Evolutionary conservation across 1,284 basidiomycete genomes (phyloP).

Genomic region (Heterobasidion occidentale): DNA sequence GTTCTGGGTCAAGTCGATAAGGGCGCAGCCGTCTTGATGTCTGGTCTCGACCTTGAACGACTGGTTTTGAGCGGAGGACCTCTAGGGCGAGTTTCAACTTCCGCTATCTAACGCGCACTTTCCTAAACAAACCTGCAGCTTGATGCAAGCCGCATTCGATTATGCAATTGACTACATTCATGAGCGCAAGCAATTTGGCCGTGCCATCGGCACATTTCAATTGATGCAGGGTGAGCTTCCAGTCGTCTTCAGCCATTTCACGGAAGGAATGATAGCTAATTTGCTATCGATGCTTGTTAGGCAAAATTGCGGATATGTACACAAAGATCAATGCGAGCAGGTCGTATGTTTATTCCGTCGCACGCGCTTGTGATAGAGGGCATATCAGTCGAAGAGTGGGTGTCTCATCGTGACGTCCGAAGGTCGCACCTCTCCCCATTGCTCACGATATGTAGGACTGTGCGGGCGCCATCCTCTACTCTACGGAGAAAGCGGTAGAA

Average conservation of each 20-base stretch:
- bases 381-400: slow-evolving; percentile 75
- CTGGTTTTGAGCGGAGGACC: slow-evolving; percentile 88
- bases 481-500: slow-evolving; percentile 84
- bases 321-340: slow-evolving; percentile 86
- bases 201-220: slow-evolving; percentile 87
- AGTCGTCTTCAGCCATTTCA: not conserved
- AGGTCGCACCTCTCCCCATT: not conserved
- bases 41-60: slow-evolving; percentile 87
- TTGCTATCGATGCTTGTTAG: slow-evolving; percentile 24
- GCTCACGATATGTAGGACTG: slow-evolving; percentile 57
- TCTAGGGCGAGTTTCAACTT: slow-evolving; percentile 37
- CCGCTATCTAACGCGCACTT: slow-evolving; percentile 1
- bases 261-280: not conserved
- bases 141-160: slow-evolving; percentile 95
- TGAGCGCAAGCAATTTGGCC: slow-evolving; percentile 85
- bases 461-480: slow-evolving; percentile 87
- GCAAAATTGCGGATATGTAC: slow-evolving; percentile 90
- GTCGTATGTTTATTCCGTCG: slow-evolving; percentile 91
- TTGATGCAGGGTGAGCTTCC: slow-evolving; percentile 77
- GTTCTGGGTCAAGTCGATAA: slow-evolving; percentile 76
- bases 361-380: slow-evolving; percentile 79
- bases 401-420: slow-evolving; percentile 8
- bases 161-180: slow-evolving; percentile 85
- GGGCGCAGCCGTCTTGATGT: slow-evolving; percentile 89
- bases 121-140: slow-evolving; percentile 31